Evolutionary conservation across 2,329 filamentous ascomycete species (phyloP), one percentile per base, ranked within the genome.

Genomic region (Diaporthe batatas): DNA sequence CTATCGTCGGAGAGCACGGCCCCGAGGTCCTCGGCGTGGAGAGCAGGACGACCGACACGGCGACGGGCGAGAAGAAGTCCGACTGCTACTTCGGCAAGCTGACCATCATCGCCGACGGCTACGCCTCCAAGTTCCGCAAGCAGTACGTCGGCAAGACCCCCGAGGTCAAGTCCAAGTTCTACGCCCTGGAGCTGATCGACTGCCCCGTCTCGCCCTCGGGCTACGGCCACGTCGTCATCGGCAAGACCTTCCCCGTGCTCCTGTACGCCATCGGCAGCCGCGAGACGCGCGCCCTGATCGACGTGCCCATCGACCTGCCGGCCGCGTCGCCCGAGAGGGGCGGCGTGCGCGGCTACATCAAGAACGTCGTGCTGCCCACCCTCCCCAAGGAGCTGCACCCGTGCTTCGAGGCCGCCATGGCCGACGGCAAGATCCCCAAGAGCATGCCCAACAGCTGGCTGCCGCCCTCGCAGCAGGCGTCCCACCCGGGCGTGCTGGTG

Each of bases 361-460:
- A 88, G 74, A 94, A 96, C 77, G 78, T 77, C 4, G 93, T 97
- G 18, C 85, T 98, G 0, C 95, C 96, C 0, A 88, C 90, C 0
- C 87, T 99, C 1, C 96, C 96, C 0, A 81, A 88, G 25, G 85
- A 86, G 69, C 89, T 97, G 1, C 93, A 89, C 72, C 92, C 94
- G 0, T 90, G 91, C 6, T 95, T 98, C 82, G 84, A 87, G 76
- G 89, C 87, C 47, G 96, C 96, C 2, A 86, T 99, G 12, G 93
- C 93, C 64, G 90, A 92, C 76, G 93, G 93, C 78, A 91, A 91
- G 77, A 90, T 98, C 74, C 92, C 94, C 21, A 83, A 83, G 75
- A 94, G 91, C 77, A 99, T 99, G 96, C 96, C 96, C 68, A 99
- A 98, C 84, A 96, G 93, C 74, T 99, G 93, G 87, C 90, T 99